phyloP scores from a whole-genome alignment of 2,329 filamentous ascomycete species.

The Paradendryphiella salina region DNA sequence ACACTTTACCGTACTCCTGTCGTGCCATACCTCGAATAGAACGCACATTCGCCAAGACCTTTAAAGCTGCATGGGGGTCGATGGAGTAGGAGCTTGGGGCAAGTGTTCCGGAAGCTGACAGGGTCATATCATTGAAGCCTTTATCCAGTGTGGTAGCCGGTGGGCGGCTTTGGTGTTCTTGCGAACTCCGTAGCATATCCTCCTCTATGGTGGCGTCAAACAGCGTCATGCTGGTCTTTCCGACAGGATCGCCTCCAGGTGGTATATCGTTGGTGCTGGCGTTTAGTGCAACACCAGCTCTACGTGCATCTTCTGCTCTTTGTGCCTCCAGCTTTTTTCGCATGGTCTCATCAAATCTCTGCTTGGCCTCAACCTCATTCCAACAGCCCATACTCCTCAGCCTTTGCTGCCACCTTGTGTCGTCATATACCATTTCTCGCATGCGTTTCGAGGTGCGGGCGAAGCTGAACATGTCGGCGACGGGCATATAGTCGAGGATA shows the following conservation, averaged over 20 bases:
- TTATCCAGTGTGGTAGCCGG: slow-evolving; percentile 55
- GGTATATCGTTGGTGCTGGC: slow-evolving; percentile 45
- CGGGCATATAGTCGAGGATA: slow-evolving; percentile 86
- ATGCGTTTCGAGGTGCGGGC: slow-evolving; percentile 82
- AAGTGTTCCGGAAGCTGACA: slow-evolving; percentile 49
- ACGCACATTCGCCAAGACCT: slow-evolving; percentile 68
- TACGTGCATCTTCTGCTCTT: slow-evolving; percentile 48
- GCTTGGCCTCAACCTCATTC: slow-evolving; percentile 85
- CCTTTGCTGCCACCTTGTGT: slow-evolving; percentile 88
- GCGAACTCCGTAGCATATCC: slow-evolving; percentile 55
- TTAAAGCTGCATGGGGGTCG: slow-evolving; percentile 67
- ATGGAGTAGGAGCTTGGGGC: slow-evolving; percentile 35
- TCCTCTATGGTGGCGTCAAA: slow-evolving; percentile 76
- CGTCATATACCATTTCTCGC: slow-evolving; percentile 98
- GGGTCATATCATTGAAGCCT: slow-evolving; percentile 77
- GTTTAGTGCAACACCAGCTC: slow-evolving; percentile 39
- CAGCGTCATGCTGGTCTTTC: slow-evolving; percentile 61
- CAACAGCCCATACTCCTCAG: slow-evolving; percentile 87
- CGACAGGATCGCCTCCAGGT: slow-evolving; percentile 35
- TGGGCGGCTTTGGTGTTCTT: slow-evolving; percentile 37
- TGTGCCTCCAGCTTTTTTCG: slow-evolving; percentile 61
- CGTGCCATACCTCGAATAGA: slow-evolving; percentile 84
- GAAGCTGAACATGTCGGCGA: slow-evolving; percentile 81
- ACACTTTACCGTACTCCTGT: slow-evolving; percentile 87
- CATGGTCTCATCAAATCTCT: slow-evolving; percentile 73